These are phyloP conservation scores for Ceratocystis cacaofunesta DNA, from an alignment of 2,329 filamentous ascomycete species.

Conservation along the genomic window DNA sequence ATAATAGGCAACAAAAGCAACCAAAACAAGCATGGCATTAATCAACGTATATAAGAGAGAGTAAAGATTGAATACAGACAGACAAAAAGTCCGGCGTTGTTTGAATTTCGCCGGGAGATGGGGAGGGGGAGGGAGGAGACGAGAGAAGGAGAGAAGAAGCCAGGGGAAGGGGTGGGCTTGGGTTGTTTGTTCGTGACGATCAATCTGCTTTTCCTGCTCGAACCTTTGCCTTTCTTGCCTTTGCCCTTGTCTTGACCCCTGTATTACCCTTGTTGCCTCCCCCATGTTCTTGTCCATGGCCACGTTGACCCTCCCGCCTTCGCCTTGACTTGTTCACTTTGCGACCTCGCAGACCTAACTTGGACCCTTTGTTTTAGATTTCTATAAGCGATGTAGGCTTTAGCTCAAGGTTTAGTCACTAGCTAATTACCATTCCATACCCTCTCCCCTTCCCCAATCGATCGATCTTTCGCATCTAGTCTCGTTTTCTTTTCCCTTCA, in stretches of 20 bases:
- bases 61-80: background rate
- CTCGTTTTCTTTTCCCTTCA: background rate
- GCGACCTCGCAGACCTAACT: background rate
- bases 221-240: background rate
- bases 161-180: background rate
- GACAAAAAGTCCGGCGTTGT: background rate
- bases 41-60: background rate
- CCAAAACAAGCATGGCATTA: background rate
- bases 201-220: background rate
- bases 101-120: background rate
- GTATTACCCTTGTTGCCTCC: background rate
- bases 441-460: background rate
- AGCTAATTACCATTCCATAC: background rate
- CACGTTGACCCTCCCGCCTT: background rate
- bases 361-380: background rate
- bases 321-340: constrained; percentile 4
- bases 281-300: background rate
- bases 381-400: background rate
- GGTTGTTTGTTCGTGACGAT: background rate
- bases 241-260: background rate
- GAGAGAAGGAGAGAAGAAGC: background rate
- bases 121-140: background rate
- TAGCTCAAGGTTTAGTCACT: background rate
- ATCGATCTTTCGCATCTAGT: background rate
- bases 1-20: background rate